These are phyloP conservation scores for Diutina neorugosa DNA, from an alignment of 1,139 yeast species.

Conservation along the genomic window DNA sequence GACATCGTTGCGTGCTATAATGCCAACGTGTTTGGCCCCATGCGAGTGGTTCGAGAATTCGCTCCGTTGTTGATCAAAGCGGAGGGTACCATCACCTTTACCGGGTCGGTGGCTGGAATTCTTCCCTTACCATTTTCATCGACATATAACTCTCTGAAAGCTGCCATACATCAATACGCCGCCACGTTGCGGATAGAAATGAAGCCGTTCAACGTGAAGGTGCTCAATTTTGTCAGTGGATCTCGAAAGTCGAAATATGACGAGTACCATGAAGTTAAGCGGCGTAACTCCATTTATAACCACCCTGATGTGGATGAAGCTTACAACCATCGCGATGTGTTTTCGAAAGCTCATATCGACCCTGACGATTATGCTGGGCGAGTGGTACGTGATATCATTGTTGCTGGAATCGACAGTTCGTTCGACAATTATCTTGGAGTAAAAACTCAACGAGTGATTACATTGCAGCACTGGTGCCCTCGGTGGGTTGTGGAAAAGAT, in stretches of 20 bases:
- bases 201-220: slow-evolving; percentile 62
- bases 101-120: background rate
- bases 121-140: slow-evolving; percentile 59
- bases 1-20: background rate
- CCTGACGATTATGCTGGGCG: slow-evolving; percentile 43
- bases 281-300: background rate
- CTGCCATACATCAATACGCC: slow-evolving; percentile 68
- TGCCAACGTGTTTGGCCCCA: background rate
- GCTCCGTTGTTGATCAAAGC: background rate
- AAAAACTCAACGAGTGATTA: background rate
- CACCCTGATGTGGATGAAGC: background rate
- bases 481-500: slow-evolving; percentile 34
- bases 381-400: slow-evolving; percentile 40
- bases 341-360: background rate
- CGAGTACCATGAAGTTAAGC: background rate
- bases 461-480: slow-evolving; percentile 28
- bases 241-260: background rate
- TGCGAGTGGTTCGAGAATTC: background rate
- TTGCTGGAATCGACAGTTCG: slow-evolving; percentile 26
- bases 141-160: slow-evolving; percentile 59
- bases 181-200: slow-evolving; percentile 51
- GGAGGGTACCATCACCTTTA: background rate
- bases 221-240: slow-evolving; percentile 50
- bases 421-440: slow-evolving; percentile 25
- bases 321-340: background rate